A percentile compares a stretch with the other conserved stretches of the same genome.
Conservation (phyloP, 805 yeast species). For the Candida krabiensis region DNA sequence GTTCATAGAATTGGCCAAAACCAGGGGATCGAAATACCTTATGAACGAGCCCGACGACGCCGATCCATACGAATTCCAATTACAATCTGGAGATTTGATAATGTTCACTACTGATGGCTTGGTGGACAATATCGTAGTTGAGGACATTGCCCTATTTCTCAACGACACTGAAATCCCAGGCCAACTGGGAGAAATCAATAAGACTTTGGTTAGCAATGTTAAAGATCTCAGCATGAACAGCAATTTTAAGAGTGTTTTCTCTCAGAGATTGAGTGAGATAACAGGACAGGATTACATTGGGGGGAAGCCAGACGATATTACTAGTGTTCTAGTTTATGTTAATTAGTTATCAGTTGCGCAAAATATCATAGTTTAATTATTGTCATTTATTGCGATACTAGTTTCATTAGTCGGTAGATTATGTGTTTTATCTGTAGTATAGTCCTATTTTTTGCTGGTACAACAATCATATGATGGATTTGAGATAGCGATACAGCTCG, state of each 20-base stretch:
- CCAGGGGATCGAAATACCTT: conserved; percentile 61
- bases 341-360: conserved; percentile 16
- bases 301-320: conserved; percentile 95
- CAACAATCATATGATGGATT: background rate
- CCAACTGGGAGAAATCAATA: conserved; percentile 47
- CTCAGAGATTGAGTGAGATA: conserved; percentile 67
- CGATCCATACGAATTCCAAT: conserved; percentile 63
- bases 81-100: conserved; percentile 71
- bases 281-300: conserved; percentile 76
- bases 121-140: conserved; percentile 75
- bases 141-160: conserved; percentile 69
- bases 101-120: conserved; percentile 93
- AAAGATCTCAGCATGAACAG: conserved; percentile 70
- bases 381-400: background rate
- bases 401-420: too few relatives aligned
- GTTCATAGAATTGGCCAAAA: conserved; percentile 51
- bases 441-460: too few relatives aligned
- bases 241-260: conserved; percentile 78
- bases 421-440: too few relatives aligned
- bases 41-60: conserved; percentile 70
- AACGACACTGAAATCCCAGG: conserved; percentile 48
- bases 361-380: too few relatives aligned
- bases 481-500: conserved; percentile 1
- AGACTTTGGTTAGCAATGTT: conserved; percentile 63
- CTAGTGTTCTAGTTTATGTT: conserved; percentile 74